Evolutionary conservation across 2,329 filamentous ascomycete genomes (phyloP).

Genomic region (Scedosporium apiospermum): DNA sequence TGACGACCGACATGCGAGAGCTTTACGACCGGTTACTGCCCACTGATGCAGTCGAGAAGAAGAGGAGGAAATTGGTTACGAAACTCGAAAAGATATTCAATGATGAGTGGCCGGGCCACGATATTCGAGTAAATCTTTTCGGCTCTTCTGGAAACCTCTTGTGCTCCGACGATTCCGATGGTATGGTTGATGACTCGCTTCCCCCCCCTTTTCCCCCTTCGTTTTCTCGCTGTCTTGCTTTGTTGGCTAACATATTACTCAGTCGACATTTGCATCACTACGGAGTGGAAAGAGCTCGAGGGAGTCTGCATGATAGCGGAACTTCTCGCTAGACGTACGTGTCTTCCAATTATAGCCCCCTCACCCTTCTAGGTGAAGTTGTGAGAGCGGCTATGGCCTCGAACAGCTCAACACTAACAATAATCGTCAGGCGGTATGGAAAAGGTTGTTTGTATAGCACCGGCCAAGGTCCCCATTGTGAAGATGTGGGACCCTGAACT

Average conservation of each 20-base stretch:
- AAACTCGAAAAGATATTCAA: conserved; percentile 87
- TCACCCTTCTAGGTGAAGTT: background rate
- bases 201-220: background rate
- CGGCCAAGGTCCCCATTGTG: conserved; percentile 94
- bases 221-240: background rate
- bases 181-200: conserved; percentile 38
- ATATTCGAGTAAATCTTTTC: conserved; percentile 88
- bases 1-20: conserved; percentile 76
- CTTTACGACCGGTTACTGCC: conserved; percentile 81
- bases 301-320: conserved; percentile 86
- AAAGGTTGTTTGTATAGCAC: conserved; percentile 87
- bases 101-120: conserved; percentile 80
- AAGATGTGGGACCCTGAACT: conserved; percentile 98
- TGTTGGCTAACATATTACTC: conserved; percentile 19
- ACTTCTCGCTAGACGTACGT: conserved; percentile 73
- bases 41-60: conserved; percentile 65
- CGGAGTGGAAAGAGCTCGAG: conserved; percentile 77
- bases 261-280: conserved; percentile 98
- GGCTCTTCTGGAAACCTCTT: conserved; percentile 95
- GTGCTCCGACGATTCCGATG: conserved; percentile 92
- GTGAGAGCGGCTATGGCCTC: background rate
- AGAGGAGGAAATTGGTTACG: conserved; percentile 65
- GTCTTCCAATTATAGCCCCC: background rate
- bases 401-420: conserved; percentile 20
- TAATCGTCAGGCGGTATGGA: conserved; percentile 77